Evolutionary conservation across 176 grass and related monocot genomes (phyloP).

Genomic region (Guadua angustifolia): DNA sequence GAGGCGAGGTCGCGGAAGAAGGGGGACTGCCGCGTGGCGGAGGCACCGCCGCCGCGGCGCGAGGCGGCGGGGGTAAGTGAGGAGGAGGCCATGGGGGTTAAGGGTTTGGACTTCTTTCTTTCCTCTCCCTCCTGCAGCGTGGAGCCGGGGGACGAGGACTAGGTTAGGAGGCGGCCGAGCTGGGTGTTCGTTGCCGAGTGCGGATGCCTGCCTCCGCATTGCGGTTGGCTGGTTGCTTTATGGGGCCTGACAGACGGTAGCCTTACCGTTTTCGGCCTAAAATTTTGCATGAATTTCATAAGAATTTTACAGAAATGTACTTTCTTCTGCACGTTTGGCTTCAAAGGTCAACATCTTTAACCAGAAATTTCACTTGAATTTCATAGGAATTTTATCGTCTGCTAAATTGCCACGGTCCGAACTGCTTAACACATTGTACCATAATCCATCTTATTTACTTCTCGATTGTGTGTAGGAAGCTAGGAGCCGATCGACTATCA

Average conservation of each 20-base stretch:
- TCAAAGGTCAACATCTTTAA: neutral
- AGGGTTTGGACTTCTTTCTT: conserved; percentile 37
- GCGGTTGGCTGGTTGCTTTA: conserved; percentile 24
- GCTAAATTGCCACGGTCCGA: too few species aligned
- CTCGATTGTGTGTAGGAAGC: neutral
- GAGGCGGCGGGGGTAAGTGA: conserved; percentile 47
- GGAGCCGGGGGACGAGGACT: neutral
- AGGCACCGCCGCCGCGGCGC: conserved; percentile 36
- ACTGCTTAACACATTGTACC: neutral
- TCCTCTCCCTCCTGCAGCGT: neutral
- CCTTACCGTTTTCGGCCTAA: neutral
- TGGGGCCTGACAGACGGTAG: conserved; percentile 8
- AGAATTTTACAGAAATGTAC: neutral
- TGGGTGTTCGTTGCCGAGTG: neutral
- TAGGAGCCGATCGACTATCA: neutral
- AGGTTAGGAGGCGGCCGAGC: neutral
- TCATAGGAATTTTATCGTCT: too few species aligned
- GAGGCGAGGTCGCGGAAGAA: conserved; percentile 81
- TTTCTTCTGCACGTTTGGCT: neutral
- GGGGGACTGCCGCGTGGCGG: conserved; percentile 54
- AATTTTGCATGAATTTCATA: neutral
- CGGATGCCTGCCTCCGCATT: neutral
- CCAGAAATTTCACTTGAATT: too few species aligned
- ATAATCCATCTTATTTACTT: neutral
- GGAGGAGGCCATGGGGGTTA: conserved; percentile 39